Conservation (phyloP, 192 early-diverging fungal genomes). For the Backusella parvicylindrica region DNA sequence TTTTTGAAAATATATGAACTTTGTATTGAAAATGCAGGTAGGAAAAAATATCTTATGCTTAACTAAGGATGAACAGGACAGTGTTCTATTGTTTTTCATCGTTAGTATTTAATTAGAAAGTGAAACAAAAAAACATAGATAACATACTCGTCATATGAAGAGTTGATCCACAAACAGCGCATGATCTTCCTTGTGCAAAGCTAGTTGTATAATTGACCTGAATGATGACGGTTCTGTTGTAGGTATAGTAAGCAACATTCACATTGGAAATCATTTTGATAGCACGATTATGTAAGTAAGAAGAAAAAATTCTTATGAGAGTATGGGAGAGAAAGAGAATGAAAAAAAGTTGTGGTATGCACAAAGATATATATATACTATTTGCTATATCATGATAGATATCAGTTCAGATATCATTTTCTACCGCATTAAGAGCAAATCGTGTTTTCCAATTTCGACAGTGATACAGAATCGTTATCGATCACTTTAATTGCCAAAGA, state of each 20-base stretch:
- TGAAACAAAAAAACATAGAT: neutral
- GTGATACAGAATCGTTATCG: neutral
- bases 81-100: constrained; percentile 14
- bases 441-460: neutral
- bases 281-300: neutral
- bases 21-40: neutral
- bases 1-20: neutral
- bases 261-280: neutral
- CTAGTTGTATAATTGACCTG: neutral
- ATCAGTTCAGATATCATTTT: neutral
- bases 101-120: neutral
- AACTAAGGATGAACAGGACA: constrained; percentile 29
- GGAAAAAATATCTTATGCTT: neutral
- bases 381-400: neutral
- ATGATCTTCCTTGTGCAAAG: neutral
- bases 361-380: neutral
- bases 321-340: neutral
- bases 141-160: constrained; percentile 37
- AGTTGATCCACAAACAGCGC: constrained; percentile 30
- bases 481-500: neutral
- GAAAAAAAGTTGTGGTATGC: neutral
- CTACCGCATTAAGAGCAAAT: neutral
- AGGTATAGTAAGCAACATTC: neutral
- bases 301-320: neutral
- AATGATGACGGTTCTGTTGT: neutral